Conservation (phyloP, 2,329 filamentous ascomycete genomes). For the Amauroascus niger region DNA sequence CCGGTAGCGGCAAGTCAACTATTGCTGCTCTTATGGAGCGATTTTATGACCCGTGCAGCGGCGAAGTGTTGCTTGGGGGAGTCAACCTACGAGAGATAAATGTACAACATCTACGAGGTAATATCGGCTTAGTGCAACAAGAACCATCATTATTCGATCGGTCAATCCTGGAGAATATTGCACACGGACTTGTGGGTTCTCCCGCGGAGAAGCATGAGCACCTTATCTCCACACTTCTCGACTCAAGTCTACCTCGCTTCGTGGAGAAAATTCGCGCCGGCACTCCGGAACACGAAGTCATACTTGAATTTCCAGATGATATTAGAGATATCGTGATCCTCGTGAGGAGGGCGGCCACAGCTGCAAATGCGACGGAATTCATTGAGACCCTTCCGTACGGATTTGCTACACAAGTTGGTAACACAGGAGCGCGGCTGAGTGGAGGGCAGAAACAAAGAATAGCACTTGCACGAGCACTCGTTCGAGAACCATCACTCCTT, state of each 20-base stretch:
- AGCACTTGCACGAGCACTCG: conserved; percentile 73
- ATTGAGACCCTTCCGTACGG: conserved; percentile 23
- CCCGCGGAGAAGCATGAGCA: conserved; percentile 21
- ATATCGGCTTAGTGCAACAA: conserved; percentile 41
- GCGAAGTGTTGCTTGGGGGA: conserved; percentile 26
- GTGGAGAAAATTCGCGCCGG: conserved; percentile 22
- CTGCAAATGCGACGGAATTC: conserved; percentile 24
- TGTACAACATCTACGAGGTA: conserved; percentile 28
- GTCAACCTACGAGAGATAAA: conserved; percentile 27
- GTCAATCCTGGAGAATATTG: conserved; percentile 47
- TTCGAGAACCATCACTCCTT: conserved; percentile 74
- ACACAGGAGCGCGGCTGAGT: conserved; percentile 24
- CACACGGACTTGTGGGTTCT: conserved; percentile 40
- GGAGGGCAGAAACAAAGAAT: conserved; percentile 86
- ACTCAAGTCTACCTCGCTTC: conserved; percentile 23
- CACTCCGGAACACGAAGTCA: conserved; percentile 20
- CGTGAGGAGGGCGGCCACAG: conserved; percentile 24
- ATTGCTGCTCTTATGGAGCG: conserved; percentile 31
- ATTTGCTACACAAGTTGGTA: conserved; percentile 30
- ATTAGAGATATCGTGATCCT: conserved; percentile 25
- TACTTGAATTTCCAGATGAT: conserved; percentile 18
- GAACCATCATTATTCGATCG: conserved; percentile 44
- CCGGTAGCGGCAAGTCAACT: conserved; percentile 47
- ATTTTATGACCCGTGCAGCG: conserved; percentile 30
- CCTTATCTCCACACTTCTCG: conserved; percentile 22